These are phyloP conservation scores for Pseudonectria foliicola DNA, from an alignment of 2,329 filamentous ascomycete species.

Conservation along the genomic window DNA sequence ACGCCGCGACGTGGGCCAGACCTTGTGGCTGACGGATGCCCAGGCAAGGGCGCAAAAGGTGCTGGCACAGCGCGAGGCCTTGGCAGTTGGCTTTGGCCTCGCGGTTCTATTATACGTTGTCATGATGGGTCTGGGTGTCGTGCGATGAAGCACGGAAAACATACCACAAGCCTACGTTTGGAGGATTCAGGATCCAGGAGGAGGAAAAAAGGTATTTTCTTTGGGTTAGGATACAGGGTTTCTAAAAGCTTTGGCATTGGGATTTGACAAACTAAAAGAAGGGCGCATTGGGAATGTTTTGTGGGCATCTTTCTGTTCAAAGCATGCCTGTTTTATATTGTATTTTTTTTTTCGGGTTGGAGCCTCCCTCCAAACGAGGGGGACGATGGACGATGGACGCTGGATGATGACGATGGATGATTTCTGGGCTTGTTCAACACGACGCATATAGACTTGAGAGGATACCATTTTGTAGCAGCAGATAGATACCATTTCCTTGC, in stretches of 20 bases:
- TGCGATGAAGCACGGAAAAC: slow-evolving; percentile 9
- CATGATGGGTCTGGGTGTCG: slow-evolving; percentile 15
- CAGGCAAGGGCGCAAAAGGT: slow-evolving; percentile 20
- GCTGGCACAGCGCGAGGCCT: slow-evolving; percentile 24
- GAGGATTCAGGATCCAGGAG: too few species aligned
- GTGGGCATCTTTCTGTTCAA: slow-evolving; percentile 1
- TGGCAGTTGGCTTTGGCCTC: slow-evolving; percentile 26
- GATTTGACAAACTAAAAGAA: slow-evolving; percentile 1
- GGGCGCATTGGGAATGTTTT: slow-evolving; percentile 7
- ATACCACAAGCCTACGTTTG: too few species aligned
- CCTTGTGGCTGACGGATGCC: slow-evolving; percentile 35
- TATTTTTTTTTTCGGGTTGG: background rate
- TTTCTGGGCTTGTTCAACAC: too few species aligned
- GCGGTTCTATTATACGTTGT: slow-evolving; percentile 24
- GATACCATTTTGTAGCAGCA: too few species aligned
- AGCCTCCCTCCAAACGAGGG: background rate
- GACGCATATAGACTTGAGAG: too few species aligned
- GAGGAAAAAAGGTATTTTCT: too few species aligned
- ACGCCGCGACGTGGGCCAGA: slow-evolving; percentile 41
- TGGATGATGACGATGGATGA: too few species aligned
- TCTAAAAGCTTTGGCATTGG: background rate
- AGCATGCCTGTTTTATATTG: background rate
- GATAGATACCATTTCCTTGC: too few species aligned
- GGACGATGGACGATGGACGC: too few species aligned
- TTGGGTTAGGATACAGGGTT: background rate